Conservation (phyloP, 78 protist species). For the Speleostelium caveatum region DNA sequence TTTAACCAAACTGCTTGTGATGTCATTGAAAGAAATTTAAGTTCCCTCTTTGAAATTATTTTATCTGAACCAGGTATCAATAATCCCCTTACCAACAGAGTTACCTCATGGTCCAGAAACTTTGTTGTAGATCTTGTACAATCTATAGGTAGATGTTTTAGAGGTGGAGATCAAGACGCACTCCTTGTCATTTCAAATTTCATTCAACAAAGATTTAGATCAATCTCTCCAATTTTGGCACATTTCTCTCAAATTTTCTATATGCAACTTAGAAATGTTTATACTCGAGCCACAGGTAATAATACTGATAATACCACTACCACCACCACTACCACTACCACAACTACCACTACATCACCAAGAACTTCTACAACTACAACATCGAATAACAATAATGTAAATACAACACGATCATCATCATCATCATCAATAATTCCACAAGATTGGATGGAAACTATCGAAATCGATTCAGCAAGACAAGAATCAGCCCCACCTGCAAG, state of each 20-base stretch:
- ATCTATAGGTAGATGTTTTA: conserved; percentile 10
- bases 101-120: background rate
- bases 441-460: conserved; percentile 76
- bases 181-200: conserved; percentile 11
- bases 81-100: background rate
- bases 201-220: background rate
- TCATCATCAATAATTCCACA: conserved; percentile 33
- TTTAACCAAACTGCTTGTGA: background rate
- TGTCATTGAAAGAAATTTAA: conserved; percentile 8
- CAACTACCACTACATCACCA: conserved; percentile 2
- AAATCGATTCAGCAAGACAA: conserved; percentile 61
- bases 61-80: background rate
- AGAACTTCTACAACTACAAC: background rate
- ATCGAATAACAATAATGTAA: background rate
- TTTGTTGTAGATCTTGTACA: conserved; percentile 15
- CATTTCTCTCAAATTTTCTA: background rate
- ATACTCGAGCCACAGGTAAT: conserved; percentile 9
- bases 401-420: background rate
- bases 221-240: conserved; percentile 9
- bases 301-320: background rate
- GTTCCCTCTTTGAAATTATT: background rate
- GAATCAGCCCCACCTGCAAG: conserved; percentile 19
- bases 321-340: conserved; percentile 7
- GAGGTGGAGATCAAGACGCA: conserved; percentile 40
- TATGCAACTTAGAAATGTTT: conserved; percentile 13